Evolutionary conservation across 306 rosid species (phyloP).

Genomic region (Prunus persica): Prunus_persica_NCBIv2 NC_034014.1:5085001-5085500

Average conservation of each 20-base stretch:
- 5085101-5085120: not conserved
- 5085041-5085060: not conserved
- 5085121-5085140: not conserved
- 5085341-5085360: not conserved
- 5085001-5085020: not conserved
- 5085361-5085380: constrained; percentile 25
- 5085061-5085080: not conserved
- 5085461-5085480: constrained; percentile 87
- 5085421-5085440: constrained; percentile 40
- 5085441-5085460: constrained; percentile 64
- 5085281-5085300: not conserved
- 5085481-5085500: constrained; percentile 58
- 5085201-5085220: no score
- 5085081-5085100: not conserved
- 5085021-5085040: not conserved
- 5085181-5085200: not conserved
- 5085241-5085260: not conserved
- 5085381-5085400: not conserved
- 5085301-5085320: constrained; percentile 1
- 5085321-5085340: not conserved
- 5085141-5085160: not conserved
- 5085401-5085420: constrained; percentile 27
- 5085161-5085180: not conserved
- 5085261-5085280: not conserved
- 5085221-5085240: not conserved